Percentiles rank a stretch among this genome's conserved stretches.
Conservation (phyloP, 225 moss, liverwort and hornwort genomes). For the Straminergon stramineum region DNA sequence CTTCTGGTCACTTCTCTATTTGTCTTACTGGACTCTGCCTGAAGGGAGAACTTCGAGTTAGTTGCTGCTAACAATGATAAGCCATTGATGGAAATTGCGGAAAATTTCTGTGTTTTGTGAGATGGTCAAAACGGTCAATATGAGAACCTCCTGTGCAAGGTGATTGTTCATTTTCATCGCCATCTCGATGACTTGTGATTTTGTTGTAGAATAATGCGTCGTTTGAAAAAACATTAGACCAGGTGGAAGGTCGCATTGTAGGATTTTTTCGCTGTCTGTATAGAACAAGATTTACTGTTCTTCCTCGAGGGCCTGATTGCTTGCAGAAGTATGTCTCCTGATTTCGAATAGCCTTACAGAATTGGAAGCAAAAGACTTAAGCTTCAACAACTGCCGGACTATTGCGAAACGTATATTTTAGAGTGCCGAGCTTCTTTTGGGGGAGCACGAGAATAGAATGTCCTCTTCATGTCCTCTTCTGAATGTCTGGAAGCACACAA, state of each 20-base stretch:
- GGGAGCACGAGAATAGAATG: too few relatives aligned
- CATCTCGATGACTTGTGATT: background rate
- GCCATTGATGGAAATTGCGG: background rate
- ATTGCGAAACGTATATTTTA: background rate
- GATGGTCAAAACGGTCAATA: background rate
- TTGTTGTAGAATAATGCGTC: background rate
- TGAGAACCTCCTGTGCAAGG: background rate
- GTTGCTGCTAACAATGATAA: background rate
- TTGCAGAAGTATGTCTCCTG: background rate
- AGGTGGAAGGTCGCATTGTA: background rate
- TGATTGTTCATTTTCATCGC: background rate
- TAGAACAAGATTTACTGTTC: background rate
- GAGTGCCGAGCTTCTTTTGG: background rate
- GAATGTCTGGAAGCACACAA: background rate
- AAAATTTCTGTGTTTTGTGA: background rate
- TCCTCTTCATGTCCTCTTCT: background rate
- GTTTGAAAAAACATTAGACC: background rate
- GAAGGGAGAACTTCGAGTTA: background rate
- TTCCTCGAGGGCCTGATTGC: background rate
- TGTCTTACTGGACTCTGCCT: background rate
- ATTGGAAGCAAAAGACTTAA: background rate
- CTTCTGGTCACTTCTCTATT: background rate
- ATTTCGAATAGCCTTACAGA: background rate
- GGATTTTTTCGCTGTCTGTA: background rate
- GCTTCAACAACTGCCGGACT: background rate